Conservation (phyloP, 2,329 filamentous ascomycete genomes). For the Diaporthe eres region DNA sequence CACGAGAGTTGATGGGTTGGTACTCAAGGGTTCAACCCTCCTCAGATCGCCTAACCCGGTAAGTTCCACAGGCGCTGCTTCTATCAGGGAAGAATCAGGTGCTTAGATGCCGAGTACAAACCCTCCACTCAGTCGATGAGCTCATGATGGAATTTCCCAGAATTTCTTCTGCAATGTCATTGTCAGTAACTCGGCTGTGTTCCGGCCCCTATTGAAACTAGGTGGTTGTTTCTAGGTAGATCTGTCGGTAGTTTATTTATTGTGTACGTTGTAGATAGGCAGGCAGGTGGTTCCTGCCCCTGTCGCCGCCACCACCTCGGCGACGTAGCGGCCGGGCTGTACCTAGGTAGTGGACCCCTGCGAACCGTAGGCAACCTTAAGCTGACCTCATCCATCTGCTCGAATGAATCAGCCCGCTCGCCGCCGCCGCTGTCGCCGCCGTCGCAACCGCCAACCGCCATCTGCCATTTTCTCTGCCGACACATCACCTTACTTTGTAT, state of each 20-base stretch:
- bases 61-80: neutral
- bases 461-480: constrained; percentile 1
- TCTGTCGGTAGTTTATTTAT: neutral
- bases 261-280: neutral
- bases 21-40: neutral
- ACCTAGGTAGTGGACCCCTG: constrained; percentile 1
- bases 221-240: neutral
- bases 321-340: neutral
- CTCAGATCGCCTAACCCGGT: neutral
- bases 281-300: neutral
- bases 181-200: neutral
- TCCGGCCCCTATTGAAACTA: neutral
- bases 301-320: neutral
- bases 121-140: neutral
- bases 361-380: constrained; percentile 15
- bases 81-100: constrained; percentile 32
- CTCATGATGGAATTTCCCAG: neutral
- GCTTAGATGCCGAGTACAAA: neutral
- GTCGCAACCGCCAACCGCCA: constrained; percentile 25
- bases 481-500: constrained; percentile 5
- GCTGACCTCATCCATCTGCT: constrained; percentile 38
- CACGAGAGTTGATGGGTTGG: neutral
- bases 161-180: neutral
- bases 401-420: neutral
- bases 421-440: constrained; percentile 15